Evolutionary conservation across 208 protist species (phyloP).

Genomic region (Vickermania ingenoplastis): DNA sequence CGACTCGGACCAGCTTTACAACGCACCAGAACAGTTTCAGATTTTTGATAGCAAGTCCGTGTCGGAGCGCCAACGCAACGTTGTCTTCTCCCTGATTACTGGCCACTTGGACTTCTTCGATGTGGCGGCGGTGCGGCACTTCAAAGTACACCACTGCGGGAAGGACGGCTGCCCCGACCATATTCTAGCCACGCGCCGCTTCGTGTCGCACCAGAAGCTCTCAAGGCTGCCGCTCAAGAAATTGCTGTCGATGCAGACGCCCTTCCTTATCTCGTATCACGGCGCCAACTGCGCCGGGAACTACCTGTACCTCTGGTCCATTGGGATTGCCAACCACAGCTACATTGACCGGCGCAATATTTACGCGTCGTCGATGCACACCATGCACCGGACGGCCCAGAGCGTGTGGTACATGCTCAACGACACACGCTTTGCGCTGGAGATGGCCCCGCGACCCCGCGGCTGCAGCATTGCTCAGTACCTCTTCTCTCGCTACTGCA

Average conservation of each 20-base stretch:
- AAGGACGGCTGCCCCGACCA: slow-evolving; percentile 32
- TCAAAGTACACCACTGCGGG: slow-evolving; percentile 76
- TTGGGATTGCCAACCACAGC: slow-evolving; percentile 83
- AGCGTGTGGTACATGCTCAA: slow-evolving; percentile 76
- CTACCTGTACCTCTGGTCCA: slow-evolving; percentile 83
- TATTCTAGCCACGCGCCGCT: slow-evolving; percentile 24
- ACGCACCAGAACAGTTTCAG: slow-evolving; percentile 69
- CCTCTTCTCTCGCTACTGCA: slow-evolving; percentile 76
- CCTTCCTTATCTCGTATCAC: slow-evolving; percentile 77
- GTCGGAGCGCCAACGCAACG: slow-evolving; percentile 56
- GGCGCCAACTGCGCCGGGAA: slow-evolving; percentile 66
- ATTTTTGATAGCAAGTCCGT: slow-evolving; percentile 86
- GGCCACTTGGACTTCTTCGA: slow-evolving; percentile 71
- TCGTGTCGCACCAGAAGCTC: slow-evolving; percentile 51
- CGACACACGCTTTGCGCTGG: slow-evolving; percentile 66
- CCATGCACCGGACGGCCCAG: slow-evolving; percentile 77
- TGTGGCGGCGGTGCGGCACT: slow-evolving; percentile 41
- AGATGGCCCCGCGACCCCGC: slow-evolving; percentile 60
- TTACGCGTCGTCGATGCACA: slow-evolving; percentile 71
- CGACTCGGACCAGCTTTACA: slow-evolving; percentile 59
- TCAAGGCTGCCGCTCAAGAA: slow-evolving; percentile 76
- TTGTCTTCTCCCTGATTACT: slow-evolving; percentile 78
- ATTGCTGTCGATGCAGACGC: slow-evolving; percentile 76
- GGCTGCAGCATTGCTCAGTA: slow-evolving; percentile 69
- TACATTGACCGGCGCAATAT: slow-evolving; percentile 86